Percentiles rank a stretch among this genome's conserved stretches.
phyloP scores from a whole-genome alignment of 2,329 filamentous ascomycete species.

The Leptodontidium sp. region DNA sequence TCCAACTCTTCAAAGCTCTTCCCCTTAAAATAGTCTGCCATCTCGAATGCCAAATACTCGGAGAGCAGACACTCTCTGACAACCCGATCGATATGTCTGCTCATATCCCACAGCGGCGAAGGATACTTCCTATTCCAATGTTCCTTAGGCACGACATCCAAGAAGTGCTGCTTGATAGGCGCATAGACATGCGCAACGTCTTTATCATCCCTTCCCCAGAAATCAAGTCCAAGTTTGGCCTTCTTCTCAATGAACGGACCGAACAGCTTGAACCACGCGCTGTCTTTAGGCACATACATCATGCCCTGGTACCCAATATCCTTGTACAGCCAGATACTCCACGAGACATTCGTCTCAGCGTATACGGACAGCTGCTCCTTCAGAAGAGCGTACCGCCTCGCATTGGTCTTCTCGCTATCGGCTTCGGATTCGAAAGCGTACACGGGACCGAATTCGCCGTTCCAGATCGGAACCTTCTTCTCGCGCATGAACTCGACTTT shows the following conservation, averaged over 20 bases:
- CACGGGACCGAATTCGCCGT: conserved; percentile 59
- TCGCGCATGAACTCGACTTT: conserved; percentile 55
- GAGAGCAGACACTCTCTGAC: conserved; percentile 58
- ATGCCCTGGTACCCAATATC: conserved; percentile 63
- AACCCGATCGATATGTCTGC: conserved; percentile 55
- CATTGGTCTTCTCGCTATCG: conserved; percentile 51
- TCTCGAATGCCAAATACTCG: conserved; percentile 60
- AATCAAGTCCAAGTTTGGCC: conserved; percentile 58
- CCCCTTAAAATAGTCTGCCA: conserved; percentile 60
- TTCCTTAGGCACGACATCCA: conserved; percentile 53
- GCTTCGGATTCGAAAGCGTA: conserved; percentile 45
- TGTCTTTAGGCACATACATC: conserved; percentile 56
- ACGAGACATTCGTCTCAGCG: conserved; percentile 57
- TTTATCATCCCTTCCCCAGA: conserved; percentile 60
- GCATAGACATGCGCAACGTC: conserved; percentile 49
- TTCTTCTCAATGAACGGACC: conserved; percentile 63
- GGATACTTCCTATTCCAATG: conserved; percentile 57
- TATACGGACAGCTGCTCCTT: conserved; percentile 59
- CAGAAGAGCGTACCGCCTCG: conserved; percentile 53
- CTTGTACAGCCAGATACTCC: conserved; percentile 67
- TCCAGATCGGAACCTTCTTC: conserved; percentile 56
- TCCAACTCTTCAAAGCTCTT: conserved; percentile 61
- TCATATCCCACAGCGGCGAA: conserved; percentile 55
- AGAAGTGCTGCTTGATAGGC: conserved; percentile 52
- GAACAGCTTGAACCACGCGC: conserved; percentile 58